Evolutionary conservation across 352 stramenopile genomes (phyloP).

Genomic region (Thalassiosira gravida): DNA sequence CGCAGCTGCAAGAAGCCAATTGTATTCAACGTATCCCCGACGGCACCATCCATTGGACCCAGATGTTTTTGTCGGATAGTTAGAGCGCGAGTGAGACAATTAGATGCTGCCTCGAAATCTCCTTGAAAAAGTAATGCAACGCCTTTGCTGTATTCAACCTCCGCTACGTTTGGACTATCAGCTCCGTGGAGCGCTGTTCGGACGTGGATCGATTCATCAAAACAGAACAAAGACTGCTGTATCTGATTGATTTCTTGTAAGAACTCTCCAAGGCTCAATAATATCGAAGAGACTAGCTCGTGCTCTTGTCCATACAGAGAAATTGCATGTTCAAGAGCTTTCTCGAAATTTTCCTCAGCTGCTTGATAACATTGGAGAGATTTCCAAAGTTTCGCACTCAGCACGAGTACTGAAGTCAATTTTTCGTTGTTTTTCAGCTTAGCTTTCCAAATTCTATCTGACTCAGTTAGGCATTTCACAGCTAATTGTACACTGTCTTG

Average conservation of each 20-base stretch:
- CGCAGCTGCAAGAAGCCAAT: constrained; percentile 61
- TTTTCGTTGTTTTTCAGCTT: constrained; percentile 60
- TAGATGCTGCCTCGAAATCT: constrained; percentile 39
- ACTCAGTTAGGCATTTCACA: constrained; percentile 45
- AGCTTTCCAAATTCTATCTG: constrained; percentile 57
- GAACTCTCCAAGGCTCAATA: constrained; percentile 56
- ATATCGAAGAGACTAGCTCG: constrained; percentile 44
- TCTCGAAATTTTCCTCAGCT: constrained; percentile 54
- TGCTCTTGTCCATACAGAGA: constrained; percentile 49
- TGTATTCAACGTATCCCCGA: constrained; percentile 68
- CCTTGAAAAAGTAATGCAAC: constrained; percentile 54
- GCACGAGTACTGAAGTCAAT: constrained; percentile 44
- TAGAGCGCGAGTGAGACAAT: constrained; percentile 45
- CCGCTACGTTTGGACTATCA: constrained; percentile 40
- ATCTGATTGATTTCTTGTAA: constrained; percentile 61
- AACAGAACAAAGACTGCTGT: constrained; percentile 60
- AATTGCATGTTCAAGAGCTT: constrained; percentile 55
- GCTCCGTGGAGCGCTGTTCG: constrained; percentile 28
- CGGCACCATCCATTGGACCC: constrained; percentile 38
- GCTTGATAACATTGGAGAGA: constrained; percentile 38
- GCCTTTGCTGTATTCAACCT: constrained; percentile 62
- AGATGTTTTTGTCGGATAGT: constrained; percentile 47
- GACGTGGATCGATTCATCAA: constrained; percentile 54
- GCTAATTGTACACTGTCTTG: constrained; percentile 31
- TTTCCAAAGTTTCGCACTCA: constrained; percentile 62